Percentiles rank a stretch among this genome's conserved stretches.
These are phyloP conservation scores for Lentinula aciculospora DNA, from an alignment of 768 basidiomycete genomes.

Conservation along the genomic window DNA sequence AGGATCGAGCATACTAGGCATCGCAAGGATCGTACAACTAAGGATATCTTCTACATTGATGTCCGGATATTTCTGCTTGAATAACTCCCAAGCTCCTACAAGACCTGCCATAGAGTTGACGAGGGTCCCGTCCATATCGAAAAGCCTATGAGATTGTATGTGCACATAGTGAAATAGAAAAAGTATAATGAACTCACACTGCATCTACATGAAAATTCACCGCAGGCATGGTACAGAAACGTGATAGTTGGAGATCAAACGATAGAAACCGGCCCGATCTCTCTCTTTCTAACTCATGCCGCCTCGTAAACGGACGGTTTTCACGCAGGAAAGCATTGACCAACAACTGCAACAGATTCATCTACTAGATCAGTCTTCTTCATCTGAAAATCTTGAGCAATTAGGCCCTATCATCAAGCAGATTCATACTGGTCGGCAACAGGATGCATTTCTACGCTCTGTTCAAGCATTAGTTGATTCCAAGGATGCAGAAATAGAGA, in stretches of 20 bases:
- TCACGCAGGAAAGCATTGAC: conserved; percentile 82
- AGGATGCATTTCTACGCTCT: conserved; percentile 84
- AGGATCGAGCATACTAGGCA: background rate
- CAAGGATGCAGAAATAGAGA: conserved; percentile 95
- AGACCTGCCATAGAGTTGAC: conserved; percentile 83
- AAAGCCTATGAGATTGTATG: conserved; percentile 39
- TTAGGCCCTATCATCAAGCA: conserved; percentile 94
- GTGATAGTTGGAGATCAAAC: background rate
- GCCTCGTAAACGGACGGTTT: conserved; percentile 68
- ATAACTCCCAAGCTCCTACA: conserved; percentile 76
- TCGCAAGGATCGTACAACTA: conserved; percentile 41
- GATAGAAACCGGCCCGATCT: background rate
- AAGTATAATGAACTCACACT: conserved; percentile 23
- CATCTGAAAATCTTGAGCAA: conserved; percentile 92
- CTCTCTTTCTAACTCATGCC: conserved; percentile 45
- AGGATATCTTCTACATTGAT: conserved; percentile 59
- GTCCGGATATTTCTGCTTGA: conserved; percentile 60
- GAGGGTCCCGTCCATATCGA: conserved; percentile 83
- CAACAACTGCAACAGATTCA: conserved; percentile 90
- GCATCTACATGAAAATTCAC: conserved; percentile 32
- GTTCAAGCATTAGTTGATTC: conserved; percentile 85
- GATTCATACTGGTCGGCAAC: conserved; percentile 81
- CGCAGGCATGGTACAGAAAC: conserved; percentile 20
- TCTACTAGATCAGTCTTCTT: conserved; percentile 79
- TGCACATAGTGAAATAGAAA: background rate